phyloP scores from a whole-genome alignment of 176 grass and related monocot genomes.

The Elymus sibiricus region DNA sequence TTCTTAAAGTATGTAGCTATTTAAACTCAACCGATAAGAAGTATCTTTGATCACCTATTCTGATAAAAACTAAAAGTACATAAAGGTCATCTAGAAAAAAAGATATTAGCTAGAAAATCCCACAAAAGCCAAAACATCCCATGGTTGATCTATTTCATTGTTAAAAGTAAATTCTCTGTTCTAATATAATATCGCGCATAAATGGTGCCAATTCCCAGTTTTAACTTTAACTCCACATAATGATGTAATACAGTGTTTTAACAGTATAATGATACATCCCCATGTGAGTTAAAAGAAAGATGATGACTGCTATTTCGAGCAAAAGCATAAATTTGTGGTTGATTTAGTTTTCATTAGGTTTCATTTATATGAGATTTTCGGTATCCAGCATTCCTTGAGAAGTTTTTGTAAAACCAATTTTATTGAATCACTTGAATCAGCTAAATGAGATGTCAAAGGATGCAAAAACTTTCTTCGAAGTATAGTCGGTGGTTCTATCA shows the following conservation, averaged over 20 bases:
- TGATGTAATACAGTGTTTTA: no score
- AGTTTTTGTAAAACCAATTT: neutral
- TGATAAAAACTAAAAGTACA: neutral
- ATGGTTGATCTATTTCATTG: neutral
- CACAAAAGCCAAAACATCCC: neutral
- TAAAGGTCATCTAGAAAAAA: neutral
- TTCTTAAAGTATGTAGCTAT: no score
- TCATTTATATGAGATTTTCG: neutral
- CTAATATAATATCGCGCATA: neutral
- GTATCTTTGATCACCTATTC: neutral
- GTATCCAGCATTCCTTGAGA: neutral
- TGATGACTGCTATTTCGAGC: neutral
- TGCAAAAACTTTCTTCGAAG: neutral
- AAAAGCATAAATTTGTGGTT: neutral
- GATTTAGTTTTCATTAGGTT: neutral
- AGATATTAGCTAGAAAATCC: neutral
- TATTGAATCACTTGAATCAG: neutral
- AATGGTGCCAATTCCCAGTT: neutral
- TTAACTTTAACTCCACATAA: neutral
- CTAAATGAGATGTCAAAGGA: neutral
- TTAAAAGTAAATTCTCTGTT: neutral
- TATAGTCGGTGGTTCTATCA: neutral
- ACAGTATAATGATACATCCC: neutral
- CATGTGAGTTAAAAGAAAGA: neutral
- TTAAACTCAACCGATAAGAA: no score